These are phyloP conservation scores for Alternaria postmessia DNA, from an alignment of 2,329 filamentous ascomycete genomes.

Conservation along the genomic window DNA sequence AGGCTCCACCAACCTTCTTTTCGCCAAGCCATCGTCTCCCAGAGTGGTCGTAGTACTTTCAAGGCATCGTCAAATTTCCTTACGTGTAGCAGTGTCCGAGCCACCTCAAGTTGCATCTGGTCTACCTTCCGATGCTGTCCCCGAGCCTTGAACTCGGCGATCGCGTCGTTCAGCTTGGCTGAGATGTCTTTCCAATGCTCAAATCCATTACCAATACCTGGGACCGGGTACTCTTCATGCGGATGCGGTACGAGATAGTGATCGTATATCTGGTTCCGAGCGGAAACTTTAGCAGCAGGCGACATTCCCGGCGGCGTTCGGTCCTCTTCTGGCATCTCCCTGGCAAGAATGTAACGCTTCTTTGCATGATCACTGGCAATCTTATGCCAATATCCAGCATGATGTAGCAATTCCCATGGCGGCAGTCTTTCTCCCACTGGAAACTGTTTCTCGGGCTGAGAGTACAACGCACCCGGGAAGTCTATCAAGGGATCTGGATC, in stretches of 20 bases:
- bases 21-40: slow-evolving; percentile 67
- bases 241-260: slow-evolving; percentile 68
- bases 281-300: slow-evolving; percentile 63
- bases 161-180: slow-evolving; percentile 56
- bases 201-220: slow-evolving; percentile 54
- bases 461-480: slow-evolving; percentile 52
- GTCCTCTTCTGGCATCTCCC: slow-evolving; percentile 67
- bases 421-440: slow-evolving; percentile 58
- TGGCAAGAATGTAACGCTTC: slow-evolving; percentile 59
- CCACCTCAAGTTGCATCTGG: slow-evolving; percentile 63
- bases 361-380: slow-evolving; percentile 62
- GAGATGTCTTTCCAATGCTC: slow-evolving; percentile 63
- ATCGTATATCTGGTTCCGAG: slow-evolving; percentile 64
- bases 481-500: slow-evolving; percentile 40
- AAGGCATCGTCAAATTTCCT: slow-evolving; percentile 62
- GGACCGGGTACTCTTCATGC: slow-evolving; percentile 61
- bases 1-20: slow-evolving; percentile 66
- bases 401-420: slow-evolving; percentile 68
- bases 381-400: slow-evolving; percentile 69
- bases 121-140: slow-evolving; percentile 64
- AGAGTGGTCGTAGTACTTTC: slow-evolving; percentile 61
- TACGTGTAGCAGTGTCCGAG: slow-evolving; percentile 61
- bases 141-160: slow-evolving; percentile 61
- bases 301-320: slow-evolving; percentile 63
- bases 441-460: slow-evolving; percentile 61